Conservation (phyloP, 2,329 filamentous ascomycete genomes). For the Diplodia seriata region DNA sequence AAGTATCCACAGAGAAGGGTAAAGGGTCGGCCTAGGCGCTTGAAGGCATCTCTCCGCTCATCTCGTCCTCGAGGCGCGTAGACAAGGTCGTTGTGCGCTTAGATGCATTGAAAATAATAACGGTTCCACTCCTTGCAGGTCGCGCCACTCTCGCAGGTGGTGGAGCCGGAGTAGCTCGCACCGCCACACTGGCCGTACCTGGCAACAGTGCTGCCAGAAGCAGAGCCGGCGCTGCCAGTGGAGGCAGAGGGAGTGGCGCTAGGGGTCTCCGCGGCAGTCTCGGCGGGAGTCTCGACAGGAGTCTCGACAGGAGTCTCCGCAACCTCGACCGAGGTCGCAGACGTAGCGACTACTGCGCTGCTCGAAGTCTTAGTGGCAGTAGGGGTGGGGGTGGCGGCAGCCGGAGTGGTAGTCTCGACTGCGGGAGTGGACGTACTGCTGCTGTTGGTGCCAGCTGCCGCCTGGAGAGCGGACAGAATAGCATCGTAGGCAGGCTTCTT, state of each 20-base stretch:
- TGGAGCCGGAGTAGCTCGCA: constrained; percentile 46
- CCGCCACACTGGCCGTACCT: constrained; percentile 53
- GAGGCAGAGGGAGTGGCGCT: neutral
- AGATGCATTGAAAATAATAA: constrained; percentile 52
- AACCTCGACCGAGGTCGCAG: constrained; percentile 22
- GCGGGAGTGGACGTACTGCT: constrained; percentile 23
- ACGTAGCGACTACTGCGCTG: constrained; percentile 20
- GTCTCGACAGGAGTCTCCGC: constrained; percentile 20
- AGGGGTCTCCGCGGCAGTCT: constrained; percentile 20
- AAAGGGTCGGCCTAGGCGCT: neutral
- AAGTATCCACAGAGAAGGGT: constrained; percentile 27
- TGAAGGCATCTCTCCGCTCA: neutral
- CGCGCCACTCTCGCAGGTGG: constrained; percentile 44
- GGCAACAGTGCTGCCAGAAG: constrained; percentile 27
- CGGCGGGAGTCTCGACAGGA: constrained; percentile 13
- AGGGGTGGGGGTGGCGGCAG: constrained; percentile 22
- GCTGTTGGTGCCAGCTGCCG: constrained; percentile 25
- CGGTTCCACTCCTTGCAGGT: constrained; percentile 47
- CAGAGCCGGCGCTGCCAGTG: no score
- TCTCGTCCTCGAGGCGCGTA: neutral
- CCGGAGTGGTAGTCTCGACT: constrained; percentile 10
- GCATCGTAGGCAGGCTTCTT: constrained; percentile 51
- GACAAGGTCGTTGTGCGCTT: neutral
- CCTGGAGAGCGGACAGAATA: constrained; percentile 35
- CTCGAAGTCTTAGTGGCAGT: constrained; percentile 26